Evolutionary conservation across 192 early-diverging fungal species (phyloP), one percentile per base, ranked within the genome.

Genomic region (Kickxella alabastrina): DNA sequence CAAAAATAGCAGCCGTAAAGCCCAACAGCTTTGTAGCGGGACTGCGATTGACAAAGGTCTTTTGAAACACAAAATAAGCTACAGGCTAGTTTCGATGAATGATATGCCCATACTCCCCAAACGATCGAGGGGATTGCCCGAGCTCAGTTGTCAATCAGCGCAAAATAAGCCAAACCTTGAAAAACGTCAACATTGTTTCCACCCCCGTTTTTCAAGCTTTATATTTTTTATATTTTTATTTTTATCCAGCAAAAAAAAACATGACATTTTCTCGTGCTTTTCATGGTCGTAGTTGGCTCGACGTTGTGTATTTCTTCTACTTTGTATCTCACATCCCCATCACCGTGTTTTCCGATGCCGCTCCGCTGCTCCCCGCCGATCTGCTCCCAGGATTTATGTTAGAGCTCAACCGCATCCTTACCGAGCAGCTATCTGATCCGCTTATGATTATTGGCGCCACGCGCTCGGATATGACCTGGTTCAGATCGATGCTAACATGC

Each of bases 261-360:
- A 10, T 24, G 18, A 23, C 21, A 4, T 24, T 36, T 32, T 41
- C 52, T 35, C 27, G 41, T 14, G 12, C 3, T 23, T 25, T 44
- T 40, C 54, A 74, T 49, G 39, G 60, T 23, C 55, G 62, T 13
- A 70, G 75, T 21, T 55, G 67, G 8, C 65, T 86, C 25, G 87
- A 91, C 44, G 39, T 79, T 12, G 49, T 84, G 32, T 87, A 76
- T 62, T 68, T 88, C 23, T 48, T 65, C 3, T 91, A 85, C 74
- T 87, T 89, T 77, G 61, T 54, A 1, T 66, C 78, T 13, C 89
- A 91, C 47, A 91, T 91, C 66, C 86, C 85, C 3, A 75, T 81
- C 13, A 83, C 87, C 5, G 26, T 87, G 0, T 37, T 78, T 24
- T 57, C 87, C 44, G 87, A 91, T 52, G 21, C 68, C 15, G 63